These are phyloP conservation scores for Fusarium tupiense DNA, from an alignment of 2,329 filamentous ascomycete species.

Conservation along the genomic window DNA sequence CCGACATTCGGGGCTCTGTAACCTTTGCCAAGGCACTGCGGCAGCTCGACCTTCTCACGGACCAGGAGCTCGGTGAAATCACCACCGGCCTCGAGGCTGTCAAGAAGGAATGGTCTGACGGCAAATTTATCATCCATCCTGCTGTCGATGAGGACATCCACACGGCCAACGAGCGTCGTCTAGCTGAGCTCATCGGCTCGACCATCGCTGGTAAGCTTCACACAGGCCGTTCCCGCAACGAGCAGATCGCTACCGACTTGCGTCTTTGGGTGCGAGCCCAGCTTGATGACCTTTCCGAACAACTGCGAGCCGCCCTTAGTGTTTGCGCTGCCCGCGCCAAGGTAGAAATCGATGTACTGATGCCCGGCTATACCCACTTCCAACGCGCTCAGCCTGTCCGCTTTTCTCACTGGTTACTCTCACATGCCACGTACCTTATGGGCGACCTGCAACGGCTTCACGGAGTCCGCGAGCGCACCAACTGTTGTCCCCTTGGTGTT, in stretches of 20 bases:
- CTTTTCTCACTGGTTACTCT: neutral
- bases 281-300: neutral
- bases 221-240: neutral
- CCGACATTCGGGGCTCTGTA: neutral
- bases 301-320: neutral
- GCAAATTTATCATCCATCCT: neutral
- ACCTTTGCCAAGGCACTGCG: neutral
- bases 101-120: neutral
- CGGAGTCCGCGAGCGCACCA: neutral
- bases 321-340: neutral
- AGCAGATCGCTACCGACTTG: neutral
- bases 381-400: neutral
- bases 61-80: neutral
- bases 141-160: neutral
- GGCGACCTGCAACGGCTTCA: neutral
- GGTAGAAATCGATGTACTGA: neutral
- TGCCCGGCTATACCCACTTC: neutral
- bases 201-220: neutral
- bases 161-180: neutral
- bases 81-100: neutral
- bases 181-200: neutral
- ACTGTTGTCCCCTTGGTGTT: neutral
- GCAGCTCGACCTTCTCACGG: neutral
- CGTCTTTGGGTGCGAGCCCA: neutral
- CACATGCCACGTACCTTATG: neutral